These are phyloP conservation scores for Pythium rhizo-oryzae DNA, from an alignment of 352 stramenopile species.

Conservation along the genomic window DNA sequence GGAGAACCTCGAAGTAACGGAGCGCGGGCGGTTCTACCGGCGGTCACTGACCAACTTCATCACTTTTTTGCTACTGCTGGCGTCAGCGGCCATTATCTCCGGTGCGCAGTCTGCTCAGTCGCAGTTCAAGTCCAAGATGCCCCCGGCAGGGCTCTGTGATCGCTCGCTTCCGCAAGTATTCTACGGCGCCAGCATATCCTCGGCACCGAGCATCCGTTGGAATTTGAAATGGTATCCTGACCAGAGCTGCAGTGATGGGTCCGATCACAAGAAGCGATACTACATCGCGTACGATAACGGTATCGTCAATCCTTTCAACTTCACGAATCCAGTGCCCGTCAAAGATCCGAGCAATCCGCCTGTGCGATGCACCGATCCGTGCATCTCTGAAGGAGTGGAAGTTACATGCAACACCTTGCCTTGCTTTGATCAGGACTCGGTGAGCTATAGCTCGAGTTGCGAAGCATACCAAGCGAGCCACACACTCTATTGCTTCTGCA, in stretches of 20 bases:
- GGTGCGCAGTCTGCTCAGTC: slow-evolving; percentile 71
- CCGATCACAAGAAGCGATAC: slow-evolving; percentile 38
- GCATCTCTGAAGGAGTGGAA: slow-evolving; percentile 55
- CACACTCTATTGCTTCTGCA: slow-evolving; percentile 78
- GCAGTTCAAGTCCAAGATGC: slow-evolving; percentile 72
- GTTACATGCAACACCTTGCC: slow-evolving; percentile 60
- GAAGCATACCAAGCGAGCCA: slow-evolving; percentile 66
- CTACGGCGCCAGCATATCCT: slow-evolving; percentile 48
- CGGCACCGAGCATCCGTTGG: slow-evolving; percentile 37
- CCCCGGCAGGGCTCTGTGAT: slow-evolving; percentile 59
- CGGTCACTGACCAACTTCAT: slow-evolving; percentile 71
- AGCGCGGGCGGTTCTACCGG: slow-evolving; percentile 57
- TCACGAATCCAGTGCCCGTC: slow-evolving; percentile 21
- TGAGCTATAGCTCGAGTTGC: slow-evolving; percentile 43
- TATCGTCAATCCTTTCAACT: slow-evolving; percentile 46
- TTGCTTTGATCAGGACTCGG: slow-evolving; percentile 55
- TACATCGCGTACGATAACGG: slow-evolving; percentile 70
- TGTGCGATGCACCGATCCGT: slow-evolving; percentile 55
- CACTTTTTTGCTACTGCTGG: slow-evolving; percentile 73
- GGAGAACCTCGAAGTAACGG: slow-evolving; percentile 83
- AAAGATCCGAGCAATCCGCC: slow-evolving; percentile 15
- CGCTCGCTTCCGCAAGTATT: slow-evolving; percentile 56
- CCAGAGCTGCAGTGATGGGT: slow-evolving; percentile 39
- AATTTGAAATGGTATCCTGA: slow-evolving; percentile 58
- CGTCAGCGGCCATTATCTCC: slow-evolving; percentile 76